Evolutionary conservation across 495 filamentous ascomycete genomes (phyloP), one percentile per base, ranked within the genome.

Genomic region (Neurospora intermedia): DNA sequence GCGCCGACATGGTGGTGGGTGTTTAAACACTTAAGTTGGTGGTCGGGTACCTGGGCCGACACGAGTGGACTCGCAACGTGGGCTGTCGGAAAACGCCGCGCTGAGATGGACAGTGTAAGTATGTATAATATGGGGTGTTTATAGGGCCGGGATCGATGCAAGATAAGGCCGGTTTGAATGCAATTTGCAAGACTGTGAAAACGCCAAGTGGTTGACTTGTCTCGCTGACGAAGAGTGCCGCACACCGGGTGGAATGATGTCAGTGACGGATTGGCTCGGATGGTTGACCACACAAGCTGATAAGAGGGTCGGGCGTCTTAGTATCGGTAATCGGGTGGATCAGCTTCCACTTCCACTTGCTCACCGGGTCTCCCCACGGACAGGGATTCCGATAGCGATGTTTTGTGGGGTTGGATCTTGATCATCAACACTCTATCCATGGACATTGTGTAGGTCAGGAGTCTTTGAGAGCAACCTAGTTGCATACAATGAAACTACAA

Each of bases 231-330:
- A 38, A 42, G 46, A 20, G 71, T 71, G 35, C 20, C 31, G 35
- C 43, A 23, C 10, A 23, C 10, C 35, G 69, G 69, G 31, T 62
- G 62, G 54, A 73, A 80, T 78, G 79, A 79, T 79, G 78, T 79
- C 78, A 80, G 76, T 74, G 73, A 69, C 70, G 74, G 15, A 66
- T 66, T 66, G 54, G 27, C 27, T 66, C 54, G 54, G 54, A 62
- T 62, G 54, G 39, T 40, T 40, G 39, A 40, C 39, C 10, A 54
- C 23, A 59, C 7, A 59, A 59, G 48, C 48, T 59, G 54, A 62
- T 35, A 62, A 35, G 54, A 62, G 54, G 27, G 27, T 23, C 13
- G 23, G 54, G 54, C 23, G 54, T 62, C 13, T 62, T 62, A 62
- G 35, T 38, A 38, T 62, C 54, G 54, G 48, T 59, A 27, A 6